Conservation (phyloP, 352 stramenopile genomes). For the Globisporangium carolinianum region DNA sequence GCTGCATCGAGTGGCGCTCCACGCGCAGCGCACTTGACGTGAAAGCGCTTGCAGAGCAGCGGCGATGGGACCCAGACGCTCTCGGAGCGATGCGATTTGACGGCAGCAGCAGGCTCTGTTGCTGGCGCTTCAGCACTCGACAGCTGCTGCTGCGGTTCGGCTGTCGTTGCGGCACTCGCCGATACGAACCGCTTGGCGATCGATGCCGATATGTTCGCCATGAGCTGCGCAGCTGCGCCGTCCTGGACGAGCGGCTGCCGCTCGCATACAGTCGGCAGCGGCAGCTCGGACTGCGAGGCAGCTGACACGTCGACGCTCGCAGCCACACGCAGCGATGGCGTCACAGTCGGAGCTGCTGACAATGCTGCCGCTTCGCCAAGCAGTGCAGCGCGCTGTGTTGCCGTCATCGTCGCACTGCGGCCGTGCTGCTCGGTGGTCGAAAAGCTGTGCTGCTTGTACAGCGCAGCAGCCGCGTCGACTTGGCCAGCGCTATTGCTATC, state of each 20-base stretch:
- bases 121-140: conserved; percentile 1
- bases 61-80: conserved; percentile 54
- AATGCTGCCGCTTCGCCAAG: conserved; percentile 19
- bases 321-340: neutral
- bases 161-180: conserved; percentile 17
- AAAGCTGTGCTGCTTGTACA: conserved; percentile 62
- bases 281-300: too few species aligned
- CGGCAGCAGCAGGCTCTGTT: conserved; percentile 8
- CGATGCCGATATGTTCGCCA: conserved; percentile 68
- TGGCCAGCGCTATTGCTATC: conserved; percentile 10
- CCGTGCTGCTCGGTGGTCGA: conserved; percentile 25
- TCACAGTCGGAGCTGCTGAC: neutral
- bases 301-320: neutral
- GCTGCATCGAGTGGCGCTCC: conserved; percentile 14
- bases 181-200: conserved; percentile 79
- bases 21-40: conserved; percentile 45
- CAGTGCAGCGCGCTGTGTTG: conserved; percentile 35
- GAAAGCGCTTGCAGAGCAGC: conserved; percentile 81
- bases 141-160: neutral
- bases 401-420: conserved; percentile 34
- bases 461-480: conserved; percentile 11
- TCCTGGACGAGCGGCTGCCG: conserved; percentile 32
- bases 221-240: conserved; percentile 38
- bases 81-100: conserved; percentile 45
- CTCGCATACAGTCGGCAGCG: neutral